Percentiles rank a stretch among this genome's conserved stretches.
Conservation (phyloP, 192 early-diverging fungal genomes). For the Entomortierella chlamydospora region DNA sequence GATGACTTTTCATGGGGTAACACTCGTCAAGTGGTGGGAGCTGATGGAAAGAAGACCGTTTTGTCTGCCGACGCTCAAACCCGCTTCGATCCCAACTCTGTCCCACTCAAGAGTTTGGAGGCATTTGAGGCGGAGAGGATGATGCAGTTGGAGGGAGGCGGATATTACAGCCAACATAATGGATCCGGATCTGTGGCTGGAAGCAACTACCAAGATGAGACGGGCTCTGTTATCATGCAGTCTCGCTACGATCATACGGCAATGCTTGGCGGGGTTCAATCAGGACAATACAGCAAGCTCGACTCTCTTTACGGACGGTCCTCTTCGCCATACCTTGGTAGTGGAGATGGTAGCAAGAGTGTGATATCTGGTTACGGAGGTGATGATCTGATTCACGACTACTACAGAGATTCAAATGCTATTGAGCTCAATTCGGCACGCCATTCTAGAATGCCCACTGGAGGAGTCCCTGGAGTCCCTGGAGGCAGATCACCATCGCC, state of each 20-base stretch:
- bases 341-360: constrained; percentile 27
- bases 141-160: constrained; percentile 35
- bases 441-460: constrained; percentile 23
- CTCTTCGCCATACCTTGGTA: constrained; percentile 28
- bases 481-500: constrained; percentile 20
- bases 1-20: constrained; percentile 85
- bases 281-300: constrained; percentile 42
- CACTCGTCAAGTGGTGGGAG: constrained; percentile 71
- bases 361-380: constrained; percentile 39
- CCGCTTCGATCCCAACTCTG: constrained; percentile 76
- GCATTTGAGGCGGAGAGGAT: constrained; percentile 49
- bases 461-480: constrained; percentile 18
- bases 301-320: constrained; percentile 35
- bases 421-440: constrained; percentile 30
- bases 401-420: constrained; percentile 45
- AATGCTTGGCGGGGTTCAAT: constrained; percentile 36
- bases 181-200: constrained; percentile 32
- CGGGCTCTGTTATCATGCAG: constrained; percentile 24
- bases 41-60: constrained; percentile 75
- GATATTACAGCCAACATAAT: constrained; percentile 28
- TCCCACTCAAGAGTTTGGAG: constrained; percentile 75
- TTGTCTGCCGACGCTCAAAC: constrained; percentile 72
- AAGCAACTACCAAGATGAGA: constrained; percentile 30
- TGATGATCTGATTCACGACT: constrained; percentile 35
- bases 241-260: constrained; percentile 54